These are phyloP conservation scores for Conticribra guillardii DNA, from an alignment of 108 stramenopile genomes.

Conservation along the genomic window DNA sequence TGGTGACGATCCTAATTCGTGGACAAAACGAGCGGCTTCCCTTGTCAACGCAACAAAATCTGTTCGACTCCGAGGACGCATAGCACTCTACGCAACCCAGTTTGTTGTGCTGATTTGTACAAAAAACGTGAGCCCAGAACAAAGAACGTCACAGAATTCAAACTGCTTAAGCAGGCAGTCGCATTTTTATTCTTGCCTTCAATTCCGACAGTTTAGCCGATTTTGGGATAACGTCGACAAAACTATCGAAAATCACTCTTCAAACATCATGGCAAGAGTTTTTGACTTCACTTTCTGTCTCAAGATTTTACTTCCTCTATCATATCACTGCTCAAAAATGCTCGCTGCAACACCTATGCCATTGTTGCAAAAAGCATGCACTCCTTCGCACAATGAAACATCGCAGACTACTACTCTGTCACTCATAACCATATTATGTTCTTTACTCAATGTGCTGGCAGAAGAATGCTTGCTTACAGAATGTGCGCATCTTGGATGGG, in stretches of 20 bases:
- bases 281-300: constrained; percentile 30
- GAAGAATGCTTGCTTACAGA: constrained; percentile 30
- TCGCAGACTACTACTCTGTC: constrained; percentile 15
- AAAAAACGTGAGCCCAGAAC: neutral
- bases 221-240: constrained; percentile 45
- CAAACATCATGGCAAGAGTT: constrained; percentile 27
- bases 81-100: constrained; percentile 37
- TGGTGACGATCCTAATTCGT: constrained; percentile 19
- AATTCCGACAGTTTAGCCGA: constrained; percentile 29
- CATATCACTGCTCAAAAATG: constrained; percentile 31
- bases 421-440: constrained; percentile 32
- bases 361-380: neutral
- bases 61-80: constrained; percentile 24
- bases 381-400: neutral
- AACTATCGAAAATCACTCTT: constrained; percentile 3
- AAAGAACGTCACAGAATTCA: constrained; percentile 1
- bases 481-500: constrained; percentile 41
- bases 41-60: constrained; percentile 22
- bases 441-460: constrained; percentile 27
- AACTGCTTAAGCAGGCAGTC: neutral
- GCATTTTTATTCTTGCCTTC: constrained; percentile 34
- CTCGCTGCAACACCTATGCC: constrained; percentile 9
- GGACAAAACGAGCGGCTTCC: constrained; percentile 27
- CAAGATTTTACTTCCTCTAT: constrained; percentile 30
- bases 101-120: constrained; percentile 37